These are phyloP conservation scores for Thelonectria blattea DNA, from an alignment of 2,329 filamentous ascomycete species.

Conservation along the genomic window DNA sequence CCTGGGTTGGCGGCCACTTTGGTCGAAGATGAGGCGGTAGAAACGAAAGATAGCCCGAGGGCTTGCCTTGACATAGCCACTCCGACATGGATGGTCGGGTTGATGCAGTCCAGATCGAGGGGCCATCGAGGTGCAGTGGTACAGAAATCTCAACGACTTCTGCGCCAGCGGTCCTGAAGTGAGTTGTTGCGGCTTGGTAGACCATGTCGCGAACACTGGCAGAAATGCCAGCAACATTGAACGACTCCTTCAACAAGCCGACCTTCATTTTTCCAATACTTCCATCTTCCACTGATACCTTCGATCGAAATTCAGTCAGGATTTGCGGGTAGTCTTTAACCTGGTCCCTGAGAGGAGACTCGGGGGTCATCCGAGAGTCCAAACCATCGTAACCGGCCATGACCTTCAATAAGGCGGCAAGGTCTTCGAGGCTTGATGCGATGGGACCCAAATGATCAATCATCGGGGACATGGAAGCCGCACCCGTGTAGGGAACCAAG, in stretches of 20 bases:
- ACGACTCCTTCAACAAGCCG: constrained; percentile 53
- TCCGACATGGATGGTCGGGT: constrained; percentile 44
- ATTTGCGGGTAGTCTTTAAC: constrained; percentile 44
- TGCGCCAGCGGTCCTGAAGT: constrained; percentile 50
- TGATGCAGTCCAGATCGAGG: constrained; percentile 42
- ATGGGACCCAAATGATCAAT: neutral
- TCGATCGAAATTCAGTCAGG: constrained; percentile 18
- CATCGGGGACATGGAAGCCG: neutral
- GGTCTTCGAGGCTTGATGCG: constrained; percentile 45
- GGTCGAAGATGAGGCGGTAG: constrained; percentile 42
- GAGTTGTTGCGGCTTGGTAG: constrained; percentile 39
- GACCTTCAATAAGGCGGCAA: constrained; percentile 39
- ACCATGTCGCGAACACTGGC: constrained; percentile 48
- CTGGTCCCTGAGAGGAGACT: constrained; percentile 43
- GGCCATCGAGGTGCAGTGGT: constrained; percentile 54
- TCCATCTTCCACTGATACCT: constrained; percentile 12
- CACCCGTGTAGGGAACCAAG: constrained; percentile 52
- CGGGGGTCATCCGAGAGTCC: constrained; percentile 49
- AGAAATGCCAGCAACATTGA: constrained; percentile 47
- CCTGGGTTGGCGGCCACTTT: constrained; percentile 47
- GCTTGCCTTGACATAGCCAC: constrained; percentile 40
- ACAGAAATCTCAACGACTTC: constrained; percentile 52
- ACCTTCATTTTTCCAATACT: constrained; percentile 42
- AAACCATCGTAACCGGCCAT: constrained; percentile 53
- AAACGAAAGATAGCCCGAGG: constrained; percentile 43